Evolutionary conservation across 2,329 filamentous ascomycete genomes (phyloP), one percentile per base, ranked within the genome.

Genomic region (Raffaelea deltoideospora): DNA sequence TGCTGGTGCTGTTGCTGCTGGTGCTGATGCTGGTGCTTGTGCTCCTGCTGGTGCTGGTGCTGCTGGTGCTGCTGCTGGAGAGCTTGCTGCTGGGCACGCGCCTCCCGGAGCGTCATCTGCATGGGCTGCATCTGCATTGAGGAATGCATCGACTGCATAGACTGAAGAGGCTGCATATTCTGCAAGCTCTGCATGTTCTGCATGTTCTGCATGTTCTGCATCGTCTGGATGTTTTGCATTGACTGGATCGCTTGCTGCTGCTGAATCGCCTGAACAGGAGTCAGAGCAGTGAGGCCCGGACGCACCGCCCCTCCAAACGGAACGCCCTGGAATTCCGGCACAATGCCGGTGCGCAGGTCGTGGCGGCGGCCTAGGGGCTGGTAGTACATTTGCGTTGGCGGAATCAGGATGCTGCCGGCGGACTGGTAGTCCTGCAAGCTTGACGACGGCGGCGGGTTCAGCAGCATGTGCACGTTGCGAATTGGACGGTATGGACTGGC

Each of bases 401-500:
- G 59, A 54, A 71, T 43, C 20, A 49, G 37, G 35, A 51, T 48
- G 19, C 45, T 39, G 2, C 43, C 50, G 10, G 57, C 48, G 6
- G 82, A 63, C 45, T 79, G 67, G 51, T 85, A 79, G 47, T 81
- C 71, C 44, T 88, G 79, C 43, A 92, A 69, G 8, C 84, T 84
- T 9, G 76, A 69, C 19, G 83, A 81, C 1, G 86, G 82, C 7
- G 86, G 84, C 23, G 87, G 87, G 40, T 90, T 85, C 22, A 95
- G 66, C n/a, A 96, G 70, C 1, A 85, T 93, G 47, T 90, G 86
- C 41, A 95, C 84, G 42, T 84, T 73, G 37, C 87, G 80, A 28
- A 95, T 79, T 1, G 88, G 88, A 44, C 85, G 82, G 58, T 96
- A 96, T 3, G 90, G 90, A 38, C 88, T 96, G 44, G 82, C 78